Conservation (phyloP, 129 eudicot genomes). For the Scalesia atractyloides region DNA sequence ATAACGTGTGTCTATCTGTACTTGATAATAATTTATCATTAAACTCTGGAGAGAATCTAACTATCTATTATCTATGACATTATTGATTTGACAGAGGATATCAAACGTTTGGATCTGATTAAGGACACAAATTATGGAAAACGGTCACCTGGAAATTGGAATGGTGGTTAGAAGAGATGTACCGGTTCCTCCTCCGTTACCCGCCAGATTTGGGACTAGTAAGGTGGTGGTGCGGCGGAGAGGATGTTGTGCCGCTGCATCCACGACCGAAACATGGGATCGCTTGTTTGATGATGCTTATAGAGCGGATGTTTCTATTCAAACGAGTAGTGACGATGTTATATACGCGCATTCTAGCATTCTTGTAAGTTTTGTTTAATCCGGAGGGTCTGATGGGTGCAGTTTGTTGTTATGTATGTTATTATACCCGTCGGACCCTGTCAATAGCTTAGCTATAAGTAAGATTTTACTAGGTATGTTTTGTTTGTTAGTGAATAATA, state of each 20-base stretch:
- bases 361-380: slow-evolving; percentile 52
- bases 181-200: slow-evolving; percentile 72
- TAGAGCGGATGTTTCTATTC: slow-evolving; percentile 77
- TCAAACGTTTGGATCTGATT: neutral
- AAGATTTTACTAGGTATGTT: neutral
- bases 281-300: slow-evolving; percentile 83
- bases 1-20: slow-evolving; percentile 20
- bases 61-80: slow-evolving; percentile 27
- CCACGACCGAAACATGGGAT: slow-evolving; percentile 53
- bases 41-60: slow-evolving; percentile 10
- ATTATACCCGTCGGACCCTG: no score
- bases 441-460: no score
- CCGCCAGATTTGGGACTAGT: slow-evolving; percentile 14
- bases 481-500: neutral
- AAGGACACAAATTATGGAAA: slow-evolving; percentile 21
- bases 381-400: no score
- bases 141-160: slow-evolving; percentile 32
- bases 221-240: slow-evolving; percentile 25
- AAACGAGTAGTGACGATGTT: slow-evolving; percentile 51
- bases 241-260: slow-evolving; percentile 20
- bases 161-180: slow-evolving; percentile 17
- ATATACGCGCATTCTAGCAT: slow-evolving; percentile 69
- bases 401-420: no score
- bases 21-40: slow-evolving; percentile 9
- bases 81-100: slow-evolving; percentile 21